Base-by-base conservation (phyloP, 1,284 basidiomycete genomes). In the Boletus mariae region DNA sequence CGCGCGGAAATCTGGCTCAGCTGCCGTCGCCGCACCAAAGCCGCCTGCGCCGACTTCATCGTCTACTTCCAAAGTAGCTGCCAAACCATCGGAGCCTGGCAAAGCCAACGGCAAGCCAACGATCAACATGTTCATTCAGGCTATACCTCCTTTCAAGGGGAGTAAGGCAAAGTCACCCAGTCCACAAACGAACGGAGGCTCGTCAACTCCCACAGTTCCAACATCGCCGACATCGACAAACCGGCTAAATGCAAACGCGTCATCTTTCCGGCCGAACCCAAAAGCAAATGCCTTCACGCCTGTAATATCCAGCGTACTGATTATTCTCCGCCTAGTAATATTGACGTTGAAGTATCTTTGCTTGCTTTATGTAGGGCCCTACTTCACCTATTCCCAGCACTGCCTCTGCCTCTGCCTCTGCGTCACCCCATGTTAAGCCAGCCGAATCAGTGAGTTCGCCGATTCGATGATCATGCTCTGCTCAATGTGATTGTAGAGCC, bases 71-170 rank as follows among this genome's bases (percentile, higher is more conserved):
- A 68, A 71, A 51, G 61, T 61, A 23, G 54, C 57, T 29, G 56
- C 65, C 9, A 74, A 74, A 57, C 50, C 66, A 9, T 59, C 59
- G 5, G 61, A 64, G 20, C 42, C 67, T 55, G 26, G 40, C 49
- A 68, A 68, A 55, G 47, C 64, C 25, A 80, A 62, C 34, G 59
- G 64, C 32, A 80, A 69, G 63, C 67, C 17, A 34, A 45, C 55
- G 23, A 62, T 83, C 55, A 75, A 57, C 59, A 90, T 92, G 89
- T 73, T 78, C 64, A 95, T 98, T 56, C 89, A 93, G 60, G 68
- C 87, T 50, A 99, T 99, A 61, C 96, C 95, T 11, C 87, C 95
- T 5, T 98, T 96, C 80, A 90, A 87, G 66, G 88, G 92, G 45
- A 73, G 68, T 54, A 78, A 80, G 58, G 56, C 66, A 17, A 70